phyloP scores from a whole-genome alignment of 2,329 filamentous ascomycete genomes.

The Aureobasidium zeae region DNA sequence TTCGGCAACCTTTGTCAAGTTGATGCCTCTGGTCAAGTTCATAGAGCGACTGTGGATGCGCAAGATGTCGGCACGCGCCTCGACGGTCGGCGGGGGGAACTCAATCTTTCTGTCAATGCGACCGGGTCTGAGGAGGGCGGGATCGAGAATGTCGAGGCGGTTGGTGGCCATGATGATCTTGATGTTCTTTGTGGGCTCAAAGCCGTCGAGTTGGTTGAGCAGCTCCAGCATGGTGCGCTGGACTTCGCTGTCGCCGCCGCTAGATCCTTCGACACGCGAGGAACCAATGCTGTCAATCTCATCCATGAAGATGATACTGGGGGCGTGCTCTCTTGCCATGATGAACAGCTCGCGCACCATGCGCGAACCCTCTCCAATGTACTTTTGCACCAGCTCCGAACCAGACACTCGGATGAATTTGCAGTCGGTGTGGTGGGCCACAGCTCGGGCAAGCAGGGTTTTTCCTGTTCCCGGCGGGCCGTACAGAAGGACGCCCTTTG shows the following conservation, averaged over 20 bases:
- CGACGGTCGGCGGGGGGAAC: slow-evolving; percentile 92
- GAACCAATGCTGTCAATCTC: slow-evolving; percentile 99
- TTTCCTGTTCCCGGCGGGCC: slow-evolving; percentile 96
- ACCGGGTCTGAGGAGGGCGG: slow-evolving; percentile 86
- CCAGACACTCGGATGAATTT: slow-evolving; percentile 97
- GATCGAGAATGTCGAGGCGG: slow-evolving; percentile 92
- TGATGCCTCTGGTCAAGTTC: slow-evolving; percentile 96
- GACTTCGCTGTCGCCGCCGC: slow-evolving; percentile 92
- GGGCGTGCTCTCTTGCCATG: slow-evolving; percentile 96
- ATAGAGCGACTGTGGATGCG: slow-evolving; percentile 96
- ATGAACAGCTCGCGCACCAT: slow-evolving; percentile 99
- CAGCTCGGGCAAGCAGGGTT: slow-evolving; percentile 86
- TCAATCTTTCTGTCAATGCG: slow-evolving; percentile 98
- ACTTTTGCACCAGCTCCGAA: slow-evolving; percentile 95
- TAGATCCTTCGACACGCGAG: slow-evolving; percentile 89
- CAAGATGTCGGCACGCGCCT: slow-evolving; percentile 93
- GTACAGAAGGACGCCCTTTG: slow-evolving; percentile 94
- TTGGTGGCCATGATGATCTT: slow-evolving; percentile 99
- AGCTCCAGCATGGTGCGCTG: slow-evolving; percentile 98
- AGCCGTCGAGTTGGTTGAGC: slow-evolving; percentile 95
- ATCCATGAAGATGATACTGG: slow-evolving; percentile 99
- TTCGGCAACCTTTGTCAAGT: slow-evolving; percentile 95
- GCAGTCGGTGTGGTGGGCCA: slow-evolving; percentile 97
- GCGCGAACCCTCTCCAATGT: slow-evolving; percentile 93
- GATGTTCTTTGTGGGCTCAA: slow-evolving; percentile 99